Base-by-base conservation (phyloP, 2,329 filamentous ascomycete genomes). In the Tetracladium maxilliforme region DNA sequence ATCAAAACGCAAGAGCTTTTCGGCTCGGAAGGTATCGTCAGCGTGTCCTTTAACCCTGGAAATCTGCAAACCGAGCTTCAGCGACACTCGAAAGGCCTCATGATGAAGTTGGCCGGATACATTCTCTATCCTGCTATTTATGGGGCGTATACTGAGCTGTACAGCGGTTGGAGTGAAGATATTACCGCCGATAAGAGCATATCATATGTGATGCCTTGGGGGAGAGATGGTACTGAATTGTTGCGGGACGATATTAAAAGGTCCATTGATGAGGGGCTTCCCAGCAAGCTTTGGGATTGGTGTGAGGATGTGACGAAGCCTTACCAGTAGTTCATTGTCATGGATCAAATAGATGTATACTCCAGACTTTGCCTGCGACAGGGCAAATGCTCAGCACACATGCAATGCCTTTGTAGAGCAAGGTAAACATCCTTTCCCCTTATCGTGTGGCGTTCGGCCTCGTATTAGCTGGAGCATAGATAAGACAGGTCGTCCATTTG, bases 171-270 rank as follows among this genome's bases (percentile, higher is more conserved):
- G 18, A 9, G 9, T 9, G 9, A 9, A 19, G 18, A 19, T 9
- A 19, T 19, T 9, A 9, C 18, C 9, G 9, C 18, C 18, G 18
- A 19, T 9, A 19, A 19, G 9, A 19, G 42, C 41, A 62, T 13
- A 44, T 57, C 19, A 56, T 58, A 2, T 63, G 54, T 51, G 58
- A 56, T 33, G 36, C 42, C 19, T 31, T 42, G 26, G 26, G 29
- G 25, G 27, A 38, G 15, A 42, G 45, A 18, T 33, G 43, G 6
- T 27, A 30, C 16, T 46, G 48, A 25, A 22, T 49, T 15, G 32
- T 36, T 3, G 29, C 40, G 3, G 42, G 34, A 7, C 39, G 41
- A 2, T 42, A 35, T 24, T 26, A 37, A 8, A 32, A 40, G 26
- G 38, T 36, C 11, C 43, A 49, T 28, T 46, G 44, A 7, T 44